phyloP scores from a whole-genome alignment of 1,284 basidiomycete genomes.

The Cutaneotrichosporon mucoides region DNA sequence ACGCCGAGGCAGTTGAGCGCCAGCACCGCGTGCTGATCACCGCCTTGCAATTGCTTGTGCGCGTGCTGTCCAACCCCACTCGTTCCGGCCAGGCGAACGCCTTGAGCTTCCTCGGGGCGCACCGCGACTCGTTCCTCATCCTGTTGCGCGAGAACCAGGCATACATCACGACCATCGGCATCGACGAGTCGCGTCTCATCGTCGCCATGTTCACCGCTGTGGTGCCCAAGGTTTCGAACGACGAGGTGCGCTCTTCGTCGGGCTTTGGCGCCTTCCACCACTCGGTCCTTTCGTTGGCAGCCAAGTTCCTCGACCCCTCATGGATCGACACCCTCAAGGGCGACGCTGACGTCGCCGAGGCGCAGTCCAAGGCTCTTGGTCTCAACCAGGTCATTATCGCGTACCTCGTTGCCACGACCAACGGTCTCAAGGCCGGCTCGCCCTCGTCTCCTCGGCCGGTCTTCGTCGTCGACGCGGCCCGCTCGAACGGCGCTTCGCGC shows the following conservation, averaged over 20 bases:
- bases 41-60: conserved; percentile 34
- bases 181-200: conserved; percentile 52
- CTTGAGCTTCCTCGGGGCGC: conserved; percentile 52
- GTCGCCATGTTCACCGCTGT: conserved; percentile 51
- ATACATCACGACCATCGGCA: conserved; percentile 43
- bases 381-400: conserved; percentile 43
- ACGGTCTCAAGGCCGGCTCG: conserved; percentile 32
- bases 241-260: conserved; percentile 65
- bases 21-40: conserved; percentile 39
- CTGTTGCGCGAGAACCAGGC: conserved; percentile 50
- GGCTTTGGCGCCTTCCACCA: conserved; percentile 80
- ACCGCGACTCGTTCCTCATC: conserved; percentile 54
- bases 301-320: conserved; percentile 65
- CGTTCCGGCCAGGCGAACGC: conserved; percentile 36
- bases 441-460: conserved; percentile 30
- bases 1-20: conserved; percentile 26
- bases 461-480: conserved; percentile 34
- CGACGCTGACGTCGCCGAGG: not conserved
- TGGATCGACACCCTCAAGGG: conserved; percentile 50
- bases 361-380: conserved; percentile 22
- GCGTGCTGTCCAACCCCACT: conserved; percentile 28
- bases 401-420: conserved; percentile 34
- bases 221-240: conserved; percentile 49
- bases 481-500: conserved; percentile 14
- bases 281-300: conserved; percentile 70